phyloP scores from a whole-genome alignment of 2,329 filamentous ascomycete species.

The Chaetomium globosum region DNA sequence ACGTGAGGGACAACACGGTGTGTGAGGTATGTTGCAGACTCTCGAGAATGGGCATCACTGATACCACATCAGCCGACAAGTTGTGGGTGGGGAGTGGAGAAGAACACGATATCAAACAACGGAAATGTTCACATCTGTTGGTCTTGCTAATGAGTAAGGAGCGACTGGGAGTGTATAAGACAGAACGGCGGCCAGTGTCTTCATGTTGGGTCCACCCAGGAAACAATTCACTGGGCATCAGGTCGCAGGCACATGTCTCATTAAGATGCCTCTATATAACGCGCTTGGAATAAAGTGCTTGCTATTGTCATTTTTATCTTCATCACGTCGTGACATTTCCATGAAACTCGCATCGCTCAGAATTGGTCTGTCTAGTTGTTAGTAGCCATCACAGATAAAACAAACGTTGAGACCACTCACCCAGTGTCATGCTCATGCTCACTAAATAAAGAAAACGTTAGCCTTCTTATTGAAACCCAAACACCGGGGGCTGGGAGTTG shows the following conservation, averaged over 20 bases:
- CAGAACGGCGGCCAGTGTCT: background rate
- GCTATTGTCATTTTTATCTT: constrained; percentile 1
- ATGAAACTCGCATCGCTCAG: constrained; percentile 1
- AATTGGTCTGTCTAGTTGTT: constrained; percentile 5
- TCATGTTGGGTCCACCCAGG: background rate
- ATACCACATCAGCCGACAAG: too few relatives aligned
- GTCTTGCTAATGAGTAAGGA: background rate
- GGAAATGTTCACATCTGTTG: background rate
- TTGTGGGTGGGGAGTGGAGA: too few relatives aligned
- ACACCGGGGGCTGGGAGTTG: background rate
- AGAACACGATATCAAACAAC: background rate
- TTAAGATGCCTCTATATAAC: background rate
- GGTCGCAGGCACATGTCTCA: background rate
- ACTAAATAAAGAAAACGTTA: background rate
- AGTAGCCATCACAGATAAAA: background rate
- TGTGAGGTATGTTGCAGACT: too few relatives aligned
- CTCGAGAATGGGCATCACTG: too few relatives aligned
- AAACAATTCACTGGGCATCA: background rate
- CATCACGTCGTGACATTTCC: constrained; percentile 2
- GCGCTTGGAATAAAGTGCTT: background rate
- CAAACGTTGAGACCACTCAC: background rate
- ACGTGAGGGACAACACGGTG: too few relatives aligned
- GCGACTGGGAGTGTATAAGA: too few relatives aligned
- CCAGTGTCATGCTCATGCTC: constrained; percentile 9
- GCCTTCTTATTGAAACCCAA: background rate